Evolutionary conservation across 225 moss, liverwort and hornwort genomes (phyloP), one percentile per base, ranked within the genome.

Genomic region (Ulota crispa): DNA sequence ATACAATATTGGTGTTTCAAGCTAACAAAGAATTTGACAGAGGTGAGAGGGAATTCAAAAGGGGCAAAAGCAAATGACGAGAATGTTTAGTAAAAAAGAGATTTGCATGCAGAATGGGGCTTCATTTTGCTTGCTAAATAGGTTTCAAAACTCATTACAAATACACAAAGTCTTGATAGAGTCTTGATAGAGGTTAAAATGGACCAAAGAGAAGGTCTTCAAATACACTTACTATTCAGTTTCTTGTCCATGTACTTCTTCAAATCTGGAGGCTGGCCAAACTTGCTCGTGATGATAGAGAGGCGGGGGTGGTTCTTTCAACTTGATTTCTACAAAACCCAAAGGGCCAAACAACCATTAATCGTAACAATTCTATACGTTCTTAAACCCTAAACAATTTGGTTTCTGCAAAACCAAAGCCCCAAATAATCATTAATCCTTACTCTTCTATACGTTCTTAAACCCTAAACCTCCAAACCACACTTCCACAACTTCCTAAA

Each of bases 161-260:
- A 14, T 45, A 45, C 57, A 57, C 57, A 57, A 57, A 57, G 10
- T 57, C 23, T n/a, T n/a, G n/a, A n/a, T n/a, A n/a, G n/a, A n/a
- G n/a, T n/a, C n/a, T 32, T 23, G n/a, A 24, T n/a, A 57, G n/a
- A 57, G n/a, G n/a, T n/a, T 57, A n/a, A n/a, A 23, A 23, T 24
- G 24, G 57, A 57, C 57, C 9, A 57, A 32, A 61, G 18, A n/a
- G 21, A 50, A 21, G 21, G 3, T 9, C 67, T 10, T 74, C 7
- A 34, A 39, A 56, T 27, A 30, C 26, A 87, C 95, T 89, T 80
- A 93, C 93, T 94, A 76, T 94, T 96, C 74, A 96, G 81, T 79
- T 93, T 94, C 80, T 89, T 93, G 91, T 96, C 96, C 96, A 96
- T 95, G 61, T 98, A 97, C 94, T 98, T 97, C 83, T 98, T 98